These are phyloP conservation scores for Vaccinium macrocarpon DNA, from an alignment of 148 eudicot genomes.

Conservation along the genomic window DNA sequence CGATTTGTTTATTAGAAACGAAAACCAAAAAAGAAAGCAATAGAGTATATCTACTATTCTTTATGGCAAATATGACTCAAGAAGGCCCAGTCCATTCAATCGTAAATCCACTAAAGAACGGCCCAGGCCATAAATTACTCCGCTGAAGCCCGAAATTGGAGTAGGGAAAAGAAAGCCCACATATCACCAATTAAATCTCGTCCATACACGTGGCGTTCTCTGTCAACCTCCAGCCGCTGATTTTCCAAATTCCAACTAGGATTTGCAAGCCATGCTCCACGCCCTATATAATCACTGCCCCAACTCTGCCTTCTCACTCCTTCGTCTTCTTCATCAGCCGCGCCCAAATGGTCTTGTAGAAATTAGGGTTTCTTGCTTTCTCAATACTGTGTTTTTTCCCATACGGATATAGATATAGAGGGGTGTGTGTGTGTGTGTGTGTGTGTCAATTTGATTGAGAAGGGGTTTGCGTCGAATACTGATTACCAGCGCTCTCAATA, in stretches of 20 bases:
- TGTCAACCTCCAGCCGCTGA: not conserved
- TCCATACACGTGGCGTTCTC: conserved; percentile 1
- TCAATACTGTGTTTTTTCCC: not conserved
- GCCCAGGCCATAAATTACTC: not conserved
- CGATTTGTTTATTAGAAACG: too few species aligned
- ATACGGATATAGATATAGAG: not conserved
- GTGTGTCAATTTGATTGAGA: not conserved
- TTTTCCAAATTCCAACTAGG: not conserved
- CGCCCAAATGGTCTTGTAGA: not conserved
- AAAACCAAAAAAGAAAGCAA: not conserved
- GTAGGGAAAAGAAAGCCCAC: too few species aligned
- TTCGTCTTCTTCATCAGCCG: not conserved
- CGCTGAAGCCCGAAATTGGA: not conserved
- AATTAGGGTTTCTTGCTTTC: not conserved
- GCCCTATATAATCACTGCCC: not conserved
- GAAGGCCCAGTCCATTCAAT: not conserved
- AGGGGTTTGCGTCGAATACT: conserved; percentile 7
- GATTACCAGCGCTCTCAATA: conserved; percentile 4
- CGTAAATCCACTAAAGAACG: not conserved
- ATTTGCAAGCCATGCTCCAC: not conserved
- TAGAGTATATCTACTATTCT: not conserved
- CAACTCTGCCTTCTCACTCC: not conserved
- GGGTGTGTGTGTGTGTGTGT: not conserved
- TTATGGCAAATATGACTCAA: not conserved
- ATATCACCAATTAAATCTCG: not conserved